A percentile compares a stretch with the other conserved stretches of the same genome.
These are phyloP conservation scores for Glycyrrhiza uralensis DNA, from an alignment of 306 rosid genomes.

Conservation along the genomic window DNA sequence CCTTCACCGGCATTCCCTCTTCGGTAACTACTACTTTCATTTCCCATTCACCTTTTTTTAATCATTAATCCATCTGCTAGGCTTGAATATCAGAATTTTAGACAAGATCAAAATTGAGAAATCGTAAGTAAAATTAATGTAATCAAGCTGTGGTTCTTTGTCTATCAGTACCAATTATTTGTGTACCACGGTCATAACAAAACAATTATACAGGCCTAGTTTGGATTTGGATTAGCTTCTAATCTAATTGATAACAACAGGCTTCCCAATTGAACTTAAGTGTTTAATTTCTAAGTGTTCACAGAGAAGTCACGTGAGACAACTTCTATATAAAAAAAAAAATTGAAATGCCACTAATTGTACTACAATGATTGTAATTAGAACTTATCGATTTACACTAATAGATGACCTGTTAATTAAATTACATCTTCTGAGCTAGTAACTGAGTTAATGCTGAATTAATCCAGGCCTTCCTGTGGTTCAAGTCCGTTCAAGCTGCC, in stretches of 20 bases:
- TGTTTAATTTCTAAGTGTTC: too few species aligned
- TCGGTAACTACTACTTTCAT: slow-evolving; percentile 58
- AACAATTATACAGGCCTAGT: too few species aligned
- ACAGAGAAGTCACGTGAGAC: too few species aligned
- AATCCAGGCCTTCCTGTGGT: slow-evolving; percentile 83
- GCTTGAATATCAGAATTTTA: neutral
- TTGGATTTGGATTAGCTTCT: too few species aligned
- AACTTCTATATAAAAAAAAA: too few species aligned
- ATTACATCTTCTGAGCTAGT: neutral
- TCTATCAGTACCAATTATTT: too few species aligned
- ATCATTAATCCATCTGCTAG: neutral
- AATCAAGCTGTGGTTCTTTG: neutral
- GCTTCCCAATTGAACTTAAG: too few species aligned
- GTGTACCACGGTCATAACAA: too few species aligned
- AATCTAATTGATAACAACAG: too few species aligned
- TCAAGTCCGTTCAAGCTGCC: slow-evolving; percentile 82
- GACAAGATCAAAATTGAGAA: neutral
- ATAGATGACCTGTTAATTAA: neutral
- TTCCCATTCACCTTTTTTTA: neutral
- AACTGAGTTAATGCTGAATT: neutral
- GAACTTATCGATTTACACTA: neutral
- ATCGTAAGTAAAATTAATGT: neutral
- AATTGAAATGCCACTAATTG: too few species aligned
- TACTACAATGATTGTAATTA: neutral
- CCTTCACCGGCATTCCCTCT: slow-evolving; percentile 80